A percentile compares a stretch with the other conserved stretches of the same genome.
Evolutionary conservation across 495 filamentous ascomycete species (phyloP).

Genomic region (Letharia columbiana): DNA sequence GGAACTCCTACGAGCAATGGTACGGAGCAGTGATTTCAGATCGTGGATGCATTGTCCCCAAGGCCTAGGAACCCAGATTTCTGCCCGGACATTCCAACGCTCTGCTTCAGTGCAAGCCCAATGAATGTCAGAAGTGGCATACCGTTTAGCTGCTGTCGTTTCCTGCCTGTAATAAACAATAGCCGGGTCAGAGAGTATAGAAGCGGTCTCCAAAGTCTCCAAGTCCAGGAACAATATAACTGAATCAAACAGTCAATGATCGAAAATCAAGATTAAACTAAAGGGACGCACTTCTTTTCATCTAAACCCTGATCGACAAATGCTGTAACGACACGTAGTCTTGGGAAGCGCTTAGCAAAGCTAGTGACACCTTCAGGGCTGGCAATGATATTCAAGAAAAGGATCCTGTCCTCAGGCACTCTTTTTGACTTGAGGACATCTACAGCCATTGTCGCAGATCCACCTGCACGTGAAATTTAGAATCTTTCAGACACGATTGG

Average conservation of each 20-base stretch:
- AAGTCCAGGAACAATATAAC: conserved; percentile 91
- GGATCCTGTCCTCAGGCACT: conserved; percentile 87
- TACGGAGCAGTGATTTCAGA: not conserved
- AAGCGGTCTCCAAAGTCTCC: conserved; percentile 97
- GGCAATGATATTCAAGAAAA: conserved; percentile 93
- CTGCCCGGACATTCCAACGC: not conserved
- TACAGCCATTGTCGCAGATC: conserved; percentile 92
- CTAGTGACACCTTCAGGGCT: conserved; percentile 84
- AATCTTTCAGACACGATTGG: not conserved
- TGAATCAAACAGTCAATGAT: conserved; percentile 30
- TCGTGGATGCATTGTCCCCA: not conserved
- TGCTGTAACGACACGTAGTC: conserved; percentile 85
- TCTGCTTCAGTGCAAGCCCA: not conserved
- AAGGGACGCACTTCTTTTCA: conserved; percentile 76
- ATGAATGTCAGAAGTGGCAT: not conserved
- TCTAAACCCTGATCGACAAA: conserved; percentile 93
- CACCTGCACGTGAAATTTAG: conserved; percentile 46
- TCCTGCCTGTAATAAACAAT: not conserved
- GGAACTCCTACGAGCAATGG: not conserved
- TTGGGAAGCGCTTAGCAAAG: conserved; percentile 89
- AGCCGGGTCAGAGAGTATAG: conserved; percentile 66
- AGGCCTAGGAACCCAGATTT: not conserved
- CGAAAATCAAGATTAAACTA: not conserved
- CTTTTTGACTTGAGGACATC: conserved; percentile 81
- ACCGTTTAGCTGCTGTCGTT: not conserved